phyloP scores from a whole-genome alignment of 176 grass and related monocot genomes.

The Musa acuminata region DNA sequence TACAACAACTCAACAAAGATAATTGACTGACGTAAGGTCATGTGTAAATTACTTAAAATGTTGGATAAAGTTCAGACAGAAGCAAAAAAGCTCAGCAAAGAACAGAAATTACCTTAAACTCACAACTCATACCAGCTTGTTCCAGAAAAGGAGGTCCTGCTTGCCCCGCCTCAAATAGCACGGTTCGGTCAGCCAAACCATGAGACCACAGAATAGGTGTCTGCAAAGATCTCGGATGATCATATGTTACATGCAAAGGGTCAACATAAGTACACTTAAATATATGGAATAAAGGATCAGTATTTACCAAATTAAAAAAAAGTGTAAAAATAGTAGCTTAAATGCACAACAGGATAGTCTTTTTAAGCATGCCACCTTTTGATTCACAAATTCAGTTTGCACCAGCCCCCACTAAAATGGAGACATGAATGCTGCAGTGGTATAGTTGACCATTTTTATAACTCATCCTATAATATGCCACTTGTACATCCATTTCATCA shows the following conservation, averaged over 20 bases:
- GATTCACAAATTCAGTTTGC: too few relatives aligned
- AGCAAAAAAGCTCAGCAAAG: not conserved
- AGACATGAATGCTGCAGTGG: too few relatives aligned
- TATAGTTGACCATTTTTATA: too few relatives aligned
- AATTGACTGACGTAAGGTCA: not conserved
- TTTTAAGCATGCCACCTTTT: too few relatives aligned
- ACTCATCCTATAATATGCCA: too few relatives aligned
- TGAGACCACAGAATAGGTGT: conserved; percentile 85
- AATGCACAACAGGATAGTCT: not conserved
- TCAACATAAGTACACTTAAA: not conserved
- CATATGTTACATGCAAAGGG: too few relatives aligned
- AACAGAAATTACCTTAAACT: conserved; percentile 63
- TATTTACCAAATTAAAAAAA: not conserved
- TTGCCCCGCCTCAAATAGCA: conserved; percentile 79
- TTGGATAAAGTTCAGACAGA: not conserved
- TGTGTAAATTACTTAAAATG: not conserved
- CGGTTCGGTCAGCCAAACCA: conserved; percentile 56
- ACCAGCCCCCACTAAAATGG: too few relatives aligned
- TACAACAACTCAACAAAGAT: conserved; percentile 23
- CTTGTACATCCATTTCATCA: too few relatives aligned
- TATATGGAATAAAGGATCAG: not conserved
- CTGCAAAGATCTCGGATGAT: conserved; percentile 27
- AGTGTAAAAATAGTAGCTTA: not conserved
- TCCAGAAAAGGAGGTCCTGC: conserved; percentile 70
- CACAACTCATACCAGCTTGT: conserved; percentile 47